phyloP scores from a whole-genome alignment of 768 basidiomycete genomes.

The Dioszegia crocea region DNA sequence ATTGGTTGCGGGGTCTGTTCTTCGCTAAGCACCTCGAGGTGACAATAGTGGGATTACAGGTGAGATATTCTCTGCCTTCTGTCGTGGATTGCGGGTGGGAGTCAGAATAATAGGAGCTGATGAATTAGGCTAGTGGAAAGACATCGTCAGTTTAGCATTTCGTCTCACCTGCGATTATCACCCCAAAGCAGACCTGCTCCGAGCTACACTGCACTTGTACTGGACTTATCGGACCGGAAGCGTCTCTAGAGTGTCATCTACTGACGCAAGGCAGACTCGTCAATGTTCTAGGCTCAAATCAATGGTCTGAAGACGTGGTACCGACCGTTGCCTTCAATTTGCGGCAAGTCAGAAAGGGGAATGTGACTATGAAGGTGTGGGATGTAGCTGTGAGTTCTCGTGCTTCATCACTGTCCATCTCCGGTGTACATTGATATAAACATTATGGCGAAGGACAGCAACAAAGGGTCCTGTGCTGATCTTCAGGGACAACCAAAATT shows the following conservation, averaged over 20 bases:
- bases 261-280: constrained; percentile 55
- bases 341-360: constrained; percentile 79
- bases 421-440: too few relatives aligned
- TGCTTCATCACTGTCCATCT: not conserved
- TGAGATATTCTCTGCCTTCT: constrained; percentile 32
- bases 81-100: too few relatives aligned
- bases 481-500: constrained; percentile 79
- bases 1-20: constrained; percentile 67
- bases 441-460: too few relatives aligned
- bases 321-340: constrained; percentile 93
- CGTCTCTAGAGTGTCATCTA: not conserved
- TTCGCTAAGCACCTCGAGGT: constrained; percentile 84
- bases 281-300: constrained; percentile 71
- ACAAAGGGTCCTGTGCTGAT: not conserved
- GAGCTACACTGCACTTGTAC: too few relatives aligned
- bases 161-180: too few relatives aligned
- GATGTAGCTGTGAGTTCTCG: constrained; percentile 70
- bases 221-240: too few relatives aligned
- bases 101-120: not conserved
- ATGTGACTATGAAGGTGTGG: constrained; percentile 89
- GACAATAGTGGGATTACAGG: constrained; percentile 86
- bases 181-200: too few relatives aligned
- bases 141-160: constrained; percentile 69
- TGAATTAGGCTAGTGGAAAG: constrained; percentile 77
- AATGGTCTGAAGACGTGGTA: constrained; percentile 96